Base-by-base conservation (phyloP, 2,329 filamentous ascomycete genomes). In the Ascocoryne sarcoides region DNA sequence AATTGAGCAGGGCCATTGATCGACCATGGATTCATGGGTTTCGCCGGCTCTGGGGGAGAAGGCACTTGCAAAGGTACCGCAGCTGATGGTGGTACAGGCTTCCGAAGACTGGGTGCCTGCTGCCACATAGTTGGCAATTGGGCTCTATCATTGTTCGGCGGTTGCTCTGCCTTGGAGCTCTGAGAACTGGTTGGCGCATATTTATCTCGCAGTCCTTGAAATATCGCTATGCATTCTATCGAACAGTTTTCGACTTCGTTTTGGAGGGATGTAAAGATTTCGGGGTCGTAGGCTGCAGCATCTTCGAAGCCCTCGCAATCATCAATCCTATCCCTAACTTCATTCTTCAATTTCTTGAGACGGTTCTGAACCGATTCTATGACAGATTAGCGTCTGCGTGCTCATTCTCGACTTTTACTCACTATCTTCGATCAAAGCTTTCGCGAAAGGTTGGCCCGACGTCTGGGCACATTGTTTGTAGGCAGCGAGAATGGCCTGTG, bases 271-370 rank as follows among this genome's bases (percentile, higher is more conserved):
- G 33, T 32, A 26, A 56, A 57, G 15, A 47, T 44, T 31, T 44
- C 40, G 7, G 40, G 40, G 10, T 52, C 46, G 38, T 57, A 58
- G 3, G 43, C 46, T 15, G 51, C 44, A 12, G 47, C 48, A 14
- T 58, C 55, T 23, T 56, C 54, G 21, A 51, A 53, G 32, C 54
- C 53, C 23, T 51, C 42, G 28, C 48, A 53, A 17, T 49, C 49
- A 38, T 55, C 49, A 21, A 56, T 52, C 32, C 48, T 51, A 29
- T 57, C 55, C 14, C 52, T 48, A 1, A 58, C 34, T 23, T 53
- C 52, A 34, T 50, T 53, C 29, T 48, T 51, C 7, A 58, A 37
- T 26, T 56, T 45, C 32, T 55, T 57, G 15, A 58, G 40, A 32
- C 40, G 45, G 26, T 39, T 45, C n/a, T n/a, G n/a, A n/a, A n/a